Percentiles rank a stretch among this genome's conserved stretches.
phyloP scores from a whole-genome alignment of 2,329 filamentous ascomycete species.

The Xylariales sp. region DNA sequence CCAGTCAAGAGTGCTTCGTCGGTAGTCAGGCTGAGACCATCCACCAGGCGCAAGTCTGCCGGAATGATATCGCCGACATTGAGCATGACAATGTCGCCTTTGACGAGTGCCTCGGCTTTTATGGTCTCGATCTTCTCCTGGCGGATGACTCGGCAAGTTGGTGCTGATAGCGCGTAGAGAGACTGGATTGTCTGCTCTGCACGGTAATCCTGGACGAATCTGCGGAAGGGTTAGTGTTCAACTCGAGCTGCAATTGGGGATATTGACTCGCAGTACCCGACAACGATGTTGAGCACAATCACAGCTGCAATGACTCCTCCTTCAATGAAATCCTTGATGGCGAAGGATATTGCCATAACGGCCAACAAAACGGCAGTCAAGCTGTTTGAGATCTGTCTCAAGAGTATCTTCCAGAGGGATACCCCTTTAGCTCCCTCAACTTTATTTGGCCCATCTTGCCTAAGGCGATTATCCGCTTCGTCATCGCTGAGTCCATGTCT shows the following conservation, averaged over 20 bases:
- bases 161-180: conserved; percentile 52
- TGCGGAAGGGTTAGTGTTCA: conserved; percentile 17
- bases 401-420: conserved; percentile 70
- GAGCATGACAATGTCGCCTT: conserved; percentile 60
- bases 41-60: conserved; percentile 61
- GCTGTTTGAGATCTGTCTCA: conserved; percentile 74
- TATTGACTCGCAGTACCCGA: conserved; percentile 39
- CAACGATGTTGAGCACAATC: conserved; percentile 62
- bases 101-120: conserved; percentile 55
- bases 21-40: conserved; percentile 68
- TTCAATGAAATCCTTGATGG: conserved; percentile 60
- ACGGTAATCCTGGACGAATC: conserved; percentile 56
- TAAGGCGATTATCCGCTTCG: conserved; percentile 62
- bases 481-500: conserved; percentile 57
- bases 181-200: conserved; percentile 60
- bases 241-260: not conserved
- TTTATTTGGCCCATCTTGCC: conserved; percentile 63
- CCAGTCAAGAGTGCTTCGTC: conserved; percentile 73
- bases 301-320: conserved; percentile 59
- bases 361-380: conserved; percentile 70
- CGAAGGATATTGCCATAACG: conserved; percentile 66
- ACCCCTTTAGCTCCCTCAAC: conserved; percentile 67
- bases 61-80: conserved; percentile 65
- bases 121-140: conserved; percentile 45
- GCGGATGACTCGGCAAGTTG: conserved; percentile 55